Base-by-base conservation (phyloP, 1,284 basidiomycete species). In the Pascua sp. region DNA sequence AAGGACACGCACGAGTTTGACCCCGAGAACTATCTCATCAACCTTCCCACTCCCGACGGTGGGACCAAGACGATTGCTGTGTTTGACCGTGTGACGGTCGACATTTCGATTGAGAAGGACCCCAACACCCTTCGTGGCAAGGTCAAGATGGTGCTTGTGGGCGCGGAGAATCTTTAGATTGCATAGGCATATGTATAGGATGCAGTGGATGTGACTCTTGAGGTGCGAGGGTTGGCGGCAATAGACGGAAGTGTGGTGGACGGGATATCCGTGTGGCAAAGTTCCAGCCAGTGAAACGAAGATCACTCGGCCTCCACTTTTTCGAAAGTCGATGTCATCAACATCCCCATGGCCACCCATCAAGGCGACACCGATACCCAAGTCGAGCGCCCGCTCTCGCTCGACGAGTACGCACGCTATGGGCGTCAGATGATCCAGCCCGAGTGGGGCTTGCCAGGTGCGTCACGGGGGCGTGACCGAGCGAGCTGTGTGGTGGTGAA, bases 351-450 rank as follows among this genome's bases (percentile, higher is more conserved):
- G 37, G 10, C 44, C 24, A 32, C 24, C 24, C 24, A 11, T 18
- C 18, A 18, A 16, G 17, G 24, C 17, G 45, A n/a, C 17, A 17
- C 40, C 38, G 18, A 43, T 15, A n/a, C 42, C 24, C 11, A 12
- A 32, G 41, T 13, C 2, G 51, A 47, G 13, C 48, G 52, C 46
- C 52, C 52, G 2, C 40, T 53, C 9, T 42, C 41, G 32, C 68
- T 80, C 8, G 71, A 77, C 44, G 94, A 98, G 69, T 98, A 96
- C 74, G 80, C 81, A 64, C 84, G 95, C 48, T 98, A 98, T 84
- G 93, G 94, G 24, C 82, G 96, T 46, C 96, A 99, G 73, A 96
- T 99, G 92, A 93, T 98, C 64, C 81, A 98, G 54, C 86, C 91
- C 56, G 87, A 86, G 24, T 88, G 97, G 70, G 95, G 95, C 0